A percentile compares a stretch with the other conserved stretches of the same genome.
Evolutionary conservation across 441 rosid genomes (phyloP).

Genomic region (Adansonia rubrostipa): DNA sequence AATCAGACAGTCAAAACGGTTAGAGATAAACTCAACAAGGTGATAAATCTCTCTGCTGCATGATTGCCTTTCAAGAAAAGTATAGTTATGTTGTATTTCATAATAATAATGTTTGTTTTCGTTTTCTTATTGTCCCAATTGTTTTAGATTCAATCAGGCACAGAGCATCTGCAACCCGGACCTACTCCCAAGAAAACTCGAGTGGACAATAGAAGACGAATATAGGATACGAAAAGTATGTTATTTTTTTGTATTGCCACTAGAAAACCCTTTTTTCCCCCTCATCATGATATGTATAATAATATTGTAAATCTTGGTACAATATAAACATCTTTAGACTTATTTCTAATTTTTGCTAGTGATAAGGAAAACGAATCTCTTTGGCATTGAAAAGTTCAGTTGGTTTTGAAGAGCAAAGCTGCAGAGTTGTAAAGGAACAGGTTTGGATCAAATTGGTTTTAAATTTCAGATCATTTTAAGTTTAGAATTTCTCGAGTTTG

Average conservation of each 20-base stretch:
- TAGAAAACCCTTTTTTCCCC: no score
- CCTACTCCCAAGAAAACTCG: constrained; percentile 54
- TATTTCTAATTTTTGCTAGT: background rate
- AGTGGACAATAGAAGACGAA: constrained; percentile 65
- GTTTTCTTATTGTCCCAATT: background rate
- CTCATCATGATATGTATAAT: no score
- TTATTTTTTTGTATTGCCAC: background rate
- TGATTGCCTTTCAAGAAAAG: background rate
- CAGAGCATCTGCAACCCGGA: constrained; percentile 45
- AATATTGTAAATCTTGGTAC: background rate
- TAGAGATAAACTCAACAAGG: constrained; percentile 82
- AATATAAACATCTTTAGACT: background rate
- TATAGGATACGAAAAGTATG: constrained; percentile 18
- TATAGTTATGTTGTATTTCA: background rate
- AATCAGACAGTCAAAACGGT: constrained; percentile 69
- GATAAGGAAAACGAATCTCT: background rate
- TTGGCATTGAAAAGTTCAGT: background rate
- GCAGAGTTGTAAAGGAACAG: no score
- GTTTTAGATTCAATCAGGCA: constrained; percentile 57
- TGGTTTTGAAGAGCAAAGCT: no score
- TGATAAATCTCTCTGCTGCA: constrained; percentile 29
- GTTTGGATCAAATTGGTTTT: no score
- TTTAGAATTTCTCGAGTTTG: no score
- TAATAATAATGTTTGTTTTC: no score
- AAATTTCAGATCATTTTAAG: no score